Conservation (phyloP, 441 rosid species). For the Theobroma grandiflorum region DNA sequence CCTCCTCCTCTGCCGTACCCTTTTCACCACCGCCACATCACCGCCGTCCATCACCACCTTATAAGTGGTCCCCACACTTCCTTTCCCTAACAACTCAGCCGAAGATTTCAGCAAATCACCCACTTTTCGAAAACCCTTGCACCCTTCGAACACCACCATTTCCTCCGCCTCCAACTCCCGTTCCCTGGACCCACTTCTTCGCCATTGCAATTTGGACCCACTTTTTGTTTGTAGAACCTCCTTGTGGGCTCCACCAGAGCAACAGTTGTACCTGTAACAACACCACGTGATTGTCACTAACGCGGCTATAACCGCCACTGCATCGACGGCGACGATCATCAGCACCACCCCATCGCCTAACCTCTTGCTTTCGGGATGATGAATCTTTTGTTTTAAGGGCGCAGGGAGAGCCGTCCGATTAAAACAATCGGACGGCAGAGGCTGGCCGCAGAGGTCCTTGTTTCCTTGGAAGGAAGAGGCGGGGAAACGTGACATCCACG, state of each 20-base stretch:
- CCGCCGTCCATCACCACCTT: constrained; percentile 53
- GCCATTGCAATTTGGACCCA: constrained; percentile 20
- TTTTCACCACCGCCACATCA: constrained; percentile 49
- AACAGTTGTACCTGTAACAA: constrained; percentile 11
- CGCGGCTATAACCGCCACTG: constrained; percentile 10
- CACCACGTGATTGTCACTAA: constrained; percentile 13
- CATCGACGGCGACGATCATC: constrained; percentile 23
- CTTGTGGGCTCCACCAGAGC: neutral
- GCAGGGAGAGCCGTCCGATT: constrained; percentile 22
- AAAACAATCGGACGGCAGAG: constrained; percentile 15
- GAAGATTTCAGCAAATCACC: constrained; percentile 58
- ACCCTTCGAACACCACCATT: constrained; percentile 23
- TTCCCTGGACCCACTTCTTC: neutral
- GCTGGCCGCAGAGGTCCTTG: constrained; percentile 11
- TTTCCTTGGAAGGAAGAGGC: constrained; percentile 22
- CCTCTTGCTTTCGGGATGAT: constrained; percentile 8
- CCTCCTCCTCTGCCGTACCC: constrained; percentile 48
- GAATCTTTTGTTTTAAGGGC: neutral
- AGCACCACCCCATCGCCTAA: neutral
- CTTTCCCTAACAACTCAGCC: constrained; percentile 64
- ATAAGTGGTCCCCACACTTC: constrained; percentile 54
- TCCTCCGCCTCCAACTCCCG: constrained; percentile 19
- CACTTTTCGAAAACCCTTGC: constrained; percentile 26
- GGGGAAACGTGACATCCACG: constrained; percentile 23
- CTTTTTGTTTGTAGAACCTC: neutral